phyloP scores from a whole-genome alignment of 768 basidiomycete species.

The Russula virescens region DNA sequence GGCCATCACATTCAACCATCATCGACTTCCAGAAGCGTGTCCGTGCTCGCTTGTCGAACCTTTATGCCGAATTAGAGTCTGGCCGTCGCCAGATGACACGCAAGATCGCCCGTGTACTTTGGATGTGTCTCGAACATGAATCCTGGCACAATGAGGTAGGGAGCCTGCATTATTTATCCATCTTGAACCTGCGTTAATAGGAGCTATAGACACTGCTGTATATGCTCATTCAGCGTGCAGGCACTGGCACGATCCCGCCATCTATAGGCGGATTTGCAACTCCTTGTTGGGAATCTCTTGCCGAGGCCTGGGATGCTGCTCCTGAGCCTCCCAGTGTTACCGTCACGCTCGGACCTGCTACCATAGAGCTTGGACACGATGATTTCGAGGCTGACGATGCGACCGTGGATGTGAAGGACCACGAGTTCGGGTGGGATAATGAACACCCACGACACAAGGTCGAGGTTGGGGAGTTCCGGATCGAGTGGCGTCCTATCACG shows the following conservation, averaged over 20 bases:
- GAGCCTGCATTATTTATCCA: background rate
- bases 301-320: slow-evolving; percentile 42
- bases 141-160: slow-evolving; percentile 74
- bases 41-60: slow-evolving; percentile 56
- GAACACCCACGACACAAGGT: slow-evolving; percentile 67
- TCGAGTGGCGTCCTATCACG: slow-evolving; percentile 81
- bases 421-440: slow-evolving; percentile 94
- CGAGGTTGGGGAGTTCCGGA: slow-evolving; percentile 61
- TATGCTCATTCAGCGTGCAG: slow-evolving; percentile 84
- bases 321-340: slow-evolving; percentile 41
- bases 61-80: slow-evolving; percentile 69
- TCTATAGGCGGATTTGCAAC: slow-evolving; percentile 61
- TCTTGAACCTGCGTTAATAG: background rate
- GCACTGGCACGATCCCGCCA: slow-evolving; percentile 74
- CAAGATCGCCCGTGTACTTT: slow-evolving; percentile 71
- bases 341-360: slow-evolving; percentile 53
- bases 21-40: slow-evolving; percentile 74
- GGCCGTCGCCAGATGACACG: slow-evolving; percentile 48
- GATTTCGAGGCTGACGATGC: slow-evolving; percentile 71
- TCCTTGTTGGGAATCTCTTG: slow-evolving; percentile 66
- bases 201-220: slow-evolving; percentile 70
- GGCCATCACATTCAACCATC: slow-evolving; percentile 73
- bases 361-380: slow-evolving; percentile 70
- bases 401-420: slow-evolving; percentile 33
- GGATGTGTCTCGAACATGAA: slow-evolving; percentile 91